Evolutionary conservation across 441 rosid genomes (phyloP), one percentile per base, ranked within the genome.

Genomic region (Arabidopsis hybrid): DNA sequence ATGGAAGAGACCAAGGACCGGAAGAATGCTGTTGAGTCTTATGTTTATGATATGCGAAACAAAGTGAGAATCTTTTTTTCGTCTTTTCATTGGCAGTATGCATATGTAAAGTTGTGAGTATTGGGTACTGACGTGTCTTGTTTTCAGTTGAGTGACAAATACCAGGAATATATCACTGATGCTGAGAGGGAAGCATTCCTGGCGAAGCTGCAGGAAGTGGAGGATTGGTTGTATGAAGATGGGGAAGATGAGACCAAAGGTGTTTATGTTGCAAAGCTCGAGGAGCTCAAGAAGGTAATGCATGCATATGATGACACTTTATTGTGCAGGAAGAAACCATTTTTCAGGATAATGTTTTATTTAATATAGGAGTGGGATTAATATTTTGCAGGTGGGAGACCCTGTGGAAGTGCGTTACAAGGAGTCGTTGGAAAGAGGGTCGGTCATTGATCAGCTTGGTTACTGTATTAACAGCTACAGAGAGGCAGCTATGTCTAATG

Each of bases 181-280:
- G 36, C 84, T 1, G 96, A 91, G 78, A 87, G 88, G 78, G 96
- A 92, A 52, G 89, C 83, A 51, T 83, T 92, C 64, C 56, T 81
- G 34, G 69, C 82, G 29, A 91, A 72, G 70, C 86, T 95, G 58
- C 97, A 95, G 86, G 89, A 85, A 72, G 86, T 86, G 18, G 98
- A 95, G 67, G 98, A 95, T 79, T 95, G 99, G 99, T 78, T 95
- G 74, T 95, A 95, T 62, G 99, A 95, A 73, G 99, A 95, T 64
- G 99, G 99, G 29, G 99, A 95, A 73, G 99, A 95, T 80, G 98
- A 95, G 84, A 89, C 98, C 4, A 95, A 92, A 74, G 99, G 99
- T 43, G 99, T 95, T 58, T 95, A 95, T 69, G 73, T 88, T 80
- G 91, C 97, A 11, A 95, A 91, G 83, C 90, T 95, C 13, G 99